Evolutionary conservation across 2,329 filamentous ascomycete genomes (phyloP), one percentile per base, ranked within the genome.

Genomic region (Nannizzia gypsea): DNA sequence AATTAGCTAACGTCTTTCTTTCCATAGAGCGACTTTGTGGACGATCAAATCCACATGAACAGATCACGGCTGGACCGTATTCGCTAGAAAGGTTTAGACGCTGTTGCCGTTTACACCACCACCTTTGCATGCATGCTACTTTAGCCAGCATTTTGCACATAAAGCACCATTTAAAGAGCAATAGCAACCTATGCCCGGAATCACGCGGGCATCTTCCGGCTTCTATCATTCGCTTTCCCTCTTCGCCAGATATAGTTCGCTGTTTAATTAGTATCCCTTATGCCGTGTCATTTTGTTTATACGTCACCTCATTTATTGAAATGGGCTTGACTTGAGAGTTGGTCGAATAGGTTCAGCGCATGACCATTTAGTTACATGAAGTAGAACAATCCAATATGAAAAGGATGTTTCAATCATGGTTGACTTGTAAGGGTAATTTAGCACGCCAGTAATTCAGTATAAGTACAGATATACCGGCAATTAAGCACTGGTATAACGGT

Each of bases 41-140:
- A 90, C 72, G 88, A 92, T 65, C 83, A 87, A 69, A 88, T 92
- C 67, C 83, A 84, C 61, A 84, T 89, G 81, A 91, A 91, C 77
- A 80, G 87, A 64, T 83, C 86, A 67, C 81, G 83, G 66, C 71
- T 90, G 71, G 83, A 87, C 67, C 80, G 85, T 40, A 76, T 76
- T 62, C 72, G 65, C 64, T 76, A 71, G 62, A 54, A 6, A 24
- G 11, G 15, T 9, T 17, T 54, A 54, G 24, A 54, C 15, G 15
- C 20, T 31, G 11, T 6, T 36, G 17, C n/a, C 26, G 17, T 31
- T 24, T 17, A 54, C n/a, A n/a, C n/a, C 13, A 54, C 17, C 50
- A 17, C 3, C 26, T n/a, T 34, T 26, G 31, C 13, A n/a, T 26
- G 31, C 13, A n/a, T 54, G 48, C 50, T 11, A 54, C 17, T 20